Base-by-base conservation (phyloP, 306 rosid species). In the Oemleria cerasiformis region DNA sequence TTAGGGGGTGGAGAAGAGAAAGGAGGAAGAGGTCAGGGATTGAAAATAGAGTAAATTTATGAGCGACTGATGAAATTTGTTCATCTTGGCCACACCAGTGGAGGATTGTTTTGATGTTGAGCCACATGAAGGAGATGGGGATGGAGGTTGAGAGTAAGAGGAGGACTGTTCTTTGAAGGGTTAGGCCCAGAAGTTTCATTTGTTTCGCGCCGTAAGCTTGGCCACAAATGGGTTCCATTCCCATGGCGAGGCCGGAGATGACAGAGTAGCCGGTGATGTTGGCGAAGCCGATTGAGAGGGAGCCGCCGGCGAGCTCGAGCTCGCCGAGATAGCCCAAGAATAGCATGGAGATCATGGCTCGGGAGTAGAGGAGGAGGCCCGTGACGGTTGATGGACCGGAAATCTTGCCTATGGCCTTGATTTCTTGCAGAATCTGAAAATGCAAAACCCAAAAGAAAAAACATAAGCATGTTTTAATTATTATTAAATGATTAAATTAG, bases 181-280 rank as follows among this genome's bases (percentile, higher is more conserved):
- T 89, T 19, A 89, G 55, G 39, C 97, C 97, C 0, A 92, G 96
- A 1, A 84, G 84, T 61, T 92, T 95, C 86, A 76, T 57, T 63
- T 94, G 96, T 72, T 86, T 82, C 0, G 99, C 99, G 1, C 99
- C 99, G 10, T 85, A 84, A 39, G 97, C 99, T 77, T 95, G 97
- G 0, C 97, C 99, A 38, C 99, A 95, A 34, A 95, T 92, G 25
- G 97, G 97, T 67, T 95, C 99, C 99, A 95, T 95, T 67, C 99
- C 99, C 96, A 92, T 91, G 74, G 99, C 99, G 21, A 95, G 71
- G 0, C 99, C 99, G 2, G 99, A 92, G 71, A 95, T 86, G 1
- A 95, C 96, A 9, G 99, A 95, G 91, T 95, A 95, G 62, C 99
- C 99, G 3, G 96, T 95, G 79, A 95, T 95, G 87, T 95, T 95